Conservation (phyloP, 176 grass and related monocot genomes). For the Phyllostachys edulis region DNA sequence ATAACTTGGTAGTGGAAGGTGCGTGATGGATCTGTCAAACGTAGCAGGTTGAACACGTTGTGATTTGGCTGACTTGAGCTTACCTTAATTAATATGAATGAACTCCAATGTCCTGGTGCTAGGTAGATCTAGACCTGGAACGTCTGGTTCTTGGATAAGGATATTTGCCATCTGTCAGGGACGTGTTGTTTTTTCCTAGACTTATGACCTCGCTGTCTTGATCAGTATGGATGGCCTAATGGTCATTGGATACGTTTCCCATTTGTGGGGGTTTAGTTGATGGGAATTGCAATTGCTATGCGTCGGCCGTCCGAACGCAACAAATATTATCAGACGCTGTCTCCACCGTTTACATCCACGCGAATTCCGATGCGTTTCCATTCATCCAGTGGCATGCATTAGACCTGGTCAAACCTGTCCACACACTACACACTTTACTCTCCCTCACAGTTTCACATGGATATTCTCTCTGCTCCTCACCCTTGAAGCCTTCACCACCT, state of each 20-base stretch:
- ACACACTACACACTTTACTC: too few relatives aligned
- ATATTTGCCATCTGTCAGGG: slow-evolving; percentile 6
- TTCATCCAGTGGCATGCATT: too few relatives aligned
- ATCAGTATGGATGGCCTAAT: slow-evolving; percentile 7
- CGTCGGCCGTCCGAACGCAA: too few relatives aligned
- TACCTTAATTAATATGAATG: not conserved
- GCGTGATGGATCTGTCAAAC: slow-evolving; percentile 45
- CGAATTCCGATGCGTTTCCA: too few relatives aligned
- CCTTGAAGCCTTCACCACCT: too few relatives aligned
- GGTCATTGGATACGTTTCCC: slow-evolving; percentile 10
- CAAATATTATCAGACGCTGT: too few relatives aligned
- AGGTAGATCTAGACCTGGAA: slow-evolving; percentile 40
- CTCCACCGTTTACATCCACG: too few relatives aligned
- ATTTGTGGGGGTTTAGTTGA: not conserved
- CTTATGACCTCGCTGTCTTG: not conserved
- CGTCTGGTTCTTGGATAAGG: slow-evolving; percentile 26
- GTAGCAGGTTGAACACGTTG: not conserved
- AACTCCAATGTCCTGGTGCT: not conserved
- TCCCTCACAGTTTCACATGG: too few relatives aligned
- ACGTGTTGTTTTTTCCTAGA: slow-evolving; percentile 7
- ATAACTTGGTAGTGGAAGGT: slow-evolving; percentile 26
- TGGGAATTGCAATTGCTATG: too few relatives aligned
- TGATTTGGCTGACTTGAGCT: slow-evolving; percentile 31
- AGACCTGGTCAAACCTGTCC: too few relatives aligned
- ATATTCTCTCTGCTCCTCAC: too few relatives aligned